A percentile compares a stretch with the other conserved stretches of the same genome.
Evolutionary conservation across 1,139 yeast genomes (phyloP).

Genomic region (Candida gigantensis): DNA sequence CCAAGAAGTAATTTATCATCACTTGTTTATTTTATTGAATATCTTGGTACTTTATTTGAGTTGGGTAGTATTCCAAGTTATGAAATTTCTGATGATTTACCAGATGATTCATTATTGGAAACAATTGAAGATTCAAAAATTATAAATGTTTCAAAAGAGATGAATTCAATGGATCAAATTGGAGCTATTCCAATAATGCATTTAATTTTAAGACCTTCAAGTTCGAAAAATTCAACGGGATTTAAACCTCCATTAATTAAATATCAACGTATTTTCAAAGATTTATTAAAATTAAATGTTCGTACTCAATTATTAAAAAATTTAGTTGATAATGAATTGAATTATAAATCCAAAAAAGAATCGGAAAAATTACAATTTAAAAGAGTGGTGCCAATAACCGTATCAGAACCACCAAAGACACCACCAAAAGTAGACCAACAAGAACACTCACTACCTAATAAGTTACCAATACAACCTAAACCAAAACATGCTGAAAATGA

Average conservation of each 20-base stretch:
- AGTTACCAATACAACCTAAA: constrained; percentile 16
- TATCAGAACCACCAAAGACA: constrained; percentile 13
- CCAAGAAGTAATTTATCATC: constrained; percentile 48
- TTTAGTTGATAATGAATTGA: constrained; percentile 34
- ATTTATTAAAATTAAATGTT: constrained; percentile 28
- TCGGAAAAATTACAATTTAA: constrained; percentile 32
- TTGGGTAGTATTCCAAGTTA: constrained; percentile 28
- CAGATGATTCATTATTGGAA: constrained; percentile 18
- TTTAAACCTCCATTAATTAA: constrained; percentile 41
- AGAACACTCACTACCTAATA: too few species aligned
- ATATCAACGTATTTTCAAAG: constrained; percentile 30
- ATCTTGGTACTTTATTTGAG: constrained; percentile 28
- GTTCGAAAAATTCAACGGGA: constrained; percentile 37
- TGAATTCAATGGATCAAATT: constrained; percentile 40
- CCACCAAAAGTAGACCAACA: constrained; percentile 6
- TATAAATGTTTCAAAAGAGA: constrained; percentile 17
- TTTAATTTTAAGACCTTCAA: constrained; percentile 43
- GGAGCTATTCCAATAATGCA: constrained; percentile 47
- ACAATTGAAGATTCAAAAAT: constrained; percentile 11
- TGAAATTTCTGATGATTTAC: constrained; percentile 31
- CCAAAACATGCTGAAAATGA: constrained; percentile 19
- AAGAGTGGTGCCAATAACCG: constrained; percentile 21
- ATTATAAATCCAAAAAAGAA: constrained; percentile 29
- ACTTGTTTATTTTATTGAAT: constrained; percentile 39
- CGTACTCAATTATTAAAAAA: constrained; percentile 27